phyloP scores from a whole-genome alignment of 1,139 yeast species.

The Blastobotrys apis region DNA sequence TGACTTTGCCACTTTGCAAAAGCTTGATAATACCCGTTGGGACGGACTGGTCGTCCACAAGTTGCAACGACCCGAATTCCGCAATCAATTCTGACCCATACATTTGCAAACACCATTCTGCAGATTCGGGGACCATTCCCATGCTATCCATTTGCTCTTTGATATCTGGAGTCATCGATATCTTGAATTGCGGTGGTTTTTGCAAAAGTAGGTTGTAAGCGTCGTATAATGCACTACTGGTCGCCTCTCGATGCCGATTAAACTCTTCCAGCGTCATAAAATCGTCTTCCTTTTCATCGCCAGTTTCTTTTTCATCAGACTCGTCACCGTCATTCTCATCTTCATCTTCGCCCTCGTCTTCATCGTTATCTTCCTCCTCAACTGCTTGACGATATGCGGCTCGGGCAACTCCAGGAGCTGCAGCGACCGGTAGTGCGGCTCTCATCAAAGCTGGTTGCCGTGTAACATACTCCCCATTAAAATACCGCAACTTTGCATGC shows the following conservation, averaged over 20 bases:
- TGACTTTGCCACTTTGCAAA: conserved; percentile 11
- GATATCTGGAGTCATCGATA: background rate
- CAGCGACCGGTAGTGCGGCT: background rate
- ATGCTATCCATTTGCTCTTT: background rate
- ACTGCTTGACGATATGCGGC: background rate
- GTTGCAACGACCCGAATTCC: conserved; percentile 8
- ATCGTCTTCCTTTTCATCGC: conserved; percentile 4
- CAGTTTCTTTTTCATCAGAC: too few species aligned
- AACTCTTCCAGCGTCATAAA: conserved; percentile 13
- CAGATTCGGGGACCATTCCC: background rate
- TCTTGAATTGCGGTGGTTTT: conserved; percentile 1
- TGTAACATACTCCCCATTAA: background rate
- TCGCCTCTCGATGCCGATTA: conserved; percentile 7
- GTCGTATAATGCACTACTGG: conserved; percentile 7
- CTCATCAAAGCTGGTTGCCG: background rate
- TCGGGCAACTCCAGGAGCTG: background rate
- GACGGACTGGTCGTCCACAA: conserved; percentile 9
- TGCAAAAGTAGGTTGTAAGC: conserved; percentile 10
- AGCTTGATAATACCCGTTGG: conserved; percentile 12
- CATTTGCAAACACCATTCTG: conserved; percentile 9
- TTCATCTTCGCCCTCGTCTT: too few species aligned
- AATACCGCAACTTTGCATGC: conserved; percentile 4
- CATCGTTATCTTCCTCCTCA: background rate
- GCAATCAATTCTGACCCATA: conserved; percentile 16
- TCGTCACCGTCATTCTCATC: background rate